Conservation (phyloP, 1,284 basidiomycete species). For the Melampsora occidentalis region DNA sequence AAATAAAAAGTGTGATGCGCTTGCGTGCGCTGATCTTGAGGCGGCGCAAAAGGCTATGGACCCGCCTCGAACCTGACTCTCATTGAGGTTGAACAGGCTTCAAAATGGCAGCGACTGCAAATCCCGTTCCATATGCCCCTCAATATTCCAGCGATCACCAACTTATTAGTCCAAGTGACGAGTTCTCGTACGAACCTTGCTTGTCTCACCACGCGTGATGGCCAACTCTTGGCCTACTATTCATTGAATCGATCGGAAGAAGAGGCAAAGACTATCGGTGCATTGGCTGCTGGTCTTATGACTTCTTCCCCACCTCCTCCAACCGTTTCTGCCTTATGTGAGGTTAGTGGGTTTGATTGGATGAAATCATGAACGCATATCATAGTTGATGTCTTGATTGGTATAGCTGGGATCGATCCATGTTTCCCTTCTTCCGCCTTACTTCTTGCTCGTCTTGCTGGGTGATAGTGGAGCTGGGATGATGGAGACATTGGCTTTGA, state of each 20-base stretch:
- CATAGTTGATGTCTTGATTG: too few relatives aligned
- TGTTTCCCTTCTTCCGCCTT: neutral
- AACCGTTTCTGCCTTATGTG: neutral
- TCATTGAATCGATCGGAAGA: neutral
- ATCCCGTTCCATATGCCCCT: conserved; percentile 14
- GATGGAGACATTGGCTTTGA: neutral
- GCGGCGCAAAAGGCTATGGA: too few relatives aligned
- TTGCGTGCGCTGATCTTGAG: too few relatives aligned
- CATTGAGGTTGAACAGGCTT: too few relatives aligned
- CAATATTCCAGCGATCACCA: conserved; percentile 35
- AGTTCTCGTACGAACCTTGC: conserved; percentile 14
- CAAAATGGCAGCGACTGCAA: too few relatives aligned
- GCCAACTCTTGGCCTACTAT: conserved; percentile 21
- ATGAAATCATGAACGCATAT: too few relatives aligned
- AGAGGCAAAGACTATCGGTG: neutral
- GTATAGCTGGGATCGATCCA: conserved; percentile 5
- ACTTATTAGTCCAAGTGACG: conserved; percentile 27
- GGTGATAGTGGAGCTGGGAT: neutral
- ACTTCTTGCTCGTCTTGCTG: conserved; percentile 1
- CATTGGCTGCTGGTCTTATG: conserved; percentile 5
- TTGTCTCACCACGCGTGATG: conserved; percentile 23
- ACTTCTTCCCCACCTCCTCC: neutral
- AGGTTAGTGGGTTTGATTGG: neutral
- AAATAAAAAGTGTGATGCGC: too few relatives aligned
- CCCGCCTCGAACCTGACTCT: too few relatives aligned